These are phyloP conservation scores for Aspergillus sp. DNA, from an alignment of 2,329 filamentous ascomycete genomes.

Conservation along the genomic window DNA sequence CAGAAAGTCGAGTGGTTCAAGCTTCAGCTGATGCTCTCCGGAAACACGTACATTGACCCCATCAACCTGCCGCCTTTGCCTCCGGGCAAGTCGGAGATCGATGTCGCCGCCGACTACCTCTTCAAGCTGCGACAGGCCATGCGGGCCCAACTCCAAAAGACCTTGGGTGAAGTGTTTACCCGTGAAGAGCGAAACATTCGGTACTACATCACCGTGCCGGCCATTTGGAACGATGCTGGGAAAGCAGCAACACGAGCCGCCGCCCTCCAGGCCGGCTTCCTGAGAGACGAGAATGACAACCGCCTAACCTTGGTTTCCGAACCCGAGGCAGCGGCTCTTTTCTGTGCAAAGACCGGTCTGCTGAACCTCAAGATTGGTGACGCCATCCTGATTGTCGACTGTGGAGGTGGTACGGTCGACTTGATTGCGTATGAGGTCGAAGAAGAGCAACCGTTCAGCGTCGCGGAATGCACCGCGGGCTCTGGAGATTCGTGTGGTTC, in stretches of 20 bases:
- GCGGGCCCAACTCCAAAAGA: conserved; percentile 93
- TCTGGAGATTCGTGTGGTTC: conserved; percentile 97
- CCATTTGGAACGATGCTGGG: conserved; percentile 98
- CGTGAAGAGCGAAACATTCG: conserved; percentile 96
- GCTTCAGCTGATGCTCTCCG: conserved; percentile 96
- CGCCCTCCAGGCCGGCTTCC: conserved; percentile 93
- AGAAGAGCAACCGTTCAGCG: conserved; percentile 94
- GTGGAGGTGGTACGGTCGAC: conserved; percentile 97
- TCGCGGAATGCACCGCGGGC: conserved; percentile 94
- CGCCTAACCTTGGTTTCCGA: conserved; percentile 91
- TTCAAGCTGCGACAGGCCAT: conserved; percentile 98
- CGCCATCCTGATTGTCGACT: conserved; percentile 97
- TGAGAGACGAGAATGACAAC: conserved; percentile 97
- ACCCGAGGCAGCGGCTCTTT: conserved; percentile 93
- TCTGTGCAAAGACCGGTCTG: conserved; percentile 95
- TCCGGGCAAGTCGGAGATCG: conserved; percentile 96
- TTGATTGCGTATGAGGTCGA: conserved; percentile 98
- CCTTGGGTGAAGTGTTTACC: conserved; percentile 94
- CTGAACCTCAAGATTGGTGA: conserved; percentile 98
- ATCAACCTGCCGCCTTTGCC: conserved; percentile 98
- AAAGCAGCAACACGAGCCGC: conserved; percentile 95
- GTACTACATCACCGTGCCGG: conserved; percentile 97
- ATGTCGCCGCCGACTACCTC: conserved; percentile 98
- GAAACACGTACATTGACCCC: conserved; percentile 98
- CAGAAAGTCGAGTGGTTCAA: conserved; percentile 99